Evolutionary conservation across 176 grass and related monocot species (phyloP).

Genomic region (Thinopyrum elongatum): DNA sequence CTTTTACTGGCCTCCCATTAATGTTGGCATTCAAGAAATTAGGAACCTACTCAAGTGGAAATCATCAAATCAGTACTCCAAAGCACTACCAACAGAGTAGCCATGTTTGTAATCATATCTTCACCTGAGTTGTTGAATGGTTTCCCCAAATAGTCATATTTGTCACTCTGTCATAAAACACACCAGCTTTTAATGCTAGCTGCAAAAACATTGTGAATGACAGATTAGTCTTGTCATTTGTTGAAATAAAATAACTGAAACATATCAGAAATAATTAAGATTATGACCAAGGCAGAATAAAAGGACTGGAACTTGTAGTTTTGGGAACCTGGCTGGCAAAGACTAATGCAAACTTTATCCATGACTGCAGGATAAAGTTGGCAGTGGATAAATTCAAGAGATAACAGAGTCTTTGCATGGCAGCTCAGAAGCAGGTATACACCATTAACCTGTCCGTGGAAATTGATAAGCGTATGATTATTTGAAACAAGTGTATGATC

Average conservation of each 20-base stretch:
- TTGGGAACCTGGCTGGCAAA: too few species aligned
- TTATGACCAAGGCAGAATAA: too few species aligned
- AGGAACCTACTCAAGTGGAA: conserved; percentile 65
- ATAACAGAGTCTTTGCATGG: conserved; percentile 47
- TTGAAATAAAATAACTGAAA: conserved; percentile 18
- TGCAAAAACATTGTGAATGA: conserved; percentile 36
- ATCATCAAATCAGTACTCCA: conserved; percentile 5
- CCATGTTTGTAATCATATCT: conserved; percentile 12
- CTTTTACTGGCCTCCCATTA: conserved; percentile 65
- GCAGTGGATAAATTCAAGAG: conserved; percentile 57
- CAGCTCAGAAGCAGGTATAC: conserved; percentile 43
- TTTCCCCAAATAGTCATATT: conserved; percentile 99
- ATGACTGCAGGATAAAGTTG: conserved; percentile 46
- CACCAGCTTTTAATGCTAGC: conserved; percentile 91
- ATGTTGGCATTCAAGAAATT: conserved; percentile 99
- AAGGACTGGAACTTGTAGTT: too few species aligned
- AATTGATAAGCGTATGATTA: conserved; percentile 16
- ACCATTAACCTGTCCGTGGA: conserved; percentile 37
- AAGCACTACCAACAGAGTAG: background rate
- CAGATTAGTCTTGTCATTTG: conserved; percentile 19
- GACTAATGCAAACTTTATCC: conserved; percentile 47
- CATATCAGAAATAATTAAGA: background rate
- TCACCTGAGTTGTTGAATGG: conserved; percentile 98
- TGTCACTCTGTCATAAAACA: conserved; percentile 97
- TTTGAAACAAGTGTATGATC: too few species aligned